phyloP scores from a whole-genome alignment of 805 yeast species.

The Vanderwaltozyma tropicalis region DNA sequence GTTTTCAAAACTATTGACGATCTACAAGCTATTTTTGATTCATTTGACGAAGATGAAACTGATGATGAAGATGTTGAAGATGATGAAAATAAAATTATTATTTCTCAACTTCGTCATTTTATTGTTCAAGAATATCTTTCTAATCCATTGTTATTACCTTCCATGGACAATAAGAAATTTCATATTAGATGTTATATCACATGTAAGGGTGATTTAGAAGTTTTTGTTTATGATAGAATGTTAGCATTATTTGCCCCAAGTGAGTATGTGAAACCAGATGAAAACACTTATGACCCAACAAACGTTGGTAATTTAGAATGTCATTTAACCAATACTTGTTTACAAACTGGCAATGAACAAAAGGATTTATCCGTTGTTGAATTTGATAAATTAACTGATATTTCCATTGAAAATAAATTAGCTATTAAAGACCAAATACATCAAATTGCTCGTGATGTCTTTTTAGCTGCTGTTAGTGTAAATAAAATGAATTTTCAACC shows the following conservation, averaged over 20 bases:
- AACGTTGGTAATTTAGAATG: constrained; percentile 43
- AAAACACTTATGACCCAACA: constrained; percentile 22
- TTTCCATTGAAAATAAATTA: constrained; percentile 29
- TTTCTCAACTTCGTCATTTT: constrained; percentile 84
- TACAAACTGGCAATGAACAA: constrained; percentile 48
- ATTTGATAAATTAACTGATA: constrained; percentile 45
- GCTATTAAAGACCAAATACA: constrained; percentile 46
- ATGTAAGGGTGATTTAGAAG: constrained; percentile 62
- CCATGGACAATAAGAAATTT: constrained; percentile 63
- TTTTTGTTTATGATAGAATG: constrained; percentile 71
- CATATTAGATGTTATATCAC: constrained; percentile 82
- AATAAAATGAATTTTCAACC: constrained; percentile 85
- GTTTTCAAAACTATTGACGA: constrained; percentile 70
- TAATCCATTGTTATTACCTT: constrained; percentile 54
- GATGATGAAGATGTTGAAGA: constrained; percentile 34
- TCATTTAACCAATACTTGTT: constrained; percentile 89
- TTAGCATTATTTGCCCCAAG: constrained; percentile 69
- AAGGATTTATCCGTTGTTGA: constrained; percentile 44
- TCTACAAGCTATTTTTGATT: constrained; percentile 72
- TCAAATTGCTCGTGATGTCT: constrained; percentile 55
- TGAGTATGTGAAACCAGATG: constrained; percentile 29
- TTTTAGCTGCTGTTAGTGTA: constrained; percentile 68
- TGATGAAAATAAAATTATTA: constrained; percentile 55
- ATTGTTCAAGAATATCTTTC: constrained; percentile 74
- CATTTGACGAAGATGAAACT: constrained; percentile 71